Evolutionary conservation across 805 yeast species (phyloP).

Genomic region (Candida wancherniae): DNA sequence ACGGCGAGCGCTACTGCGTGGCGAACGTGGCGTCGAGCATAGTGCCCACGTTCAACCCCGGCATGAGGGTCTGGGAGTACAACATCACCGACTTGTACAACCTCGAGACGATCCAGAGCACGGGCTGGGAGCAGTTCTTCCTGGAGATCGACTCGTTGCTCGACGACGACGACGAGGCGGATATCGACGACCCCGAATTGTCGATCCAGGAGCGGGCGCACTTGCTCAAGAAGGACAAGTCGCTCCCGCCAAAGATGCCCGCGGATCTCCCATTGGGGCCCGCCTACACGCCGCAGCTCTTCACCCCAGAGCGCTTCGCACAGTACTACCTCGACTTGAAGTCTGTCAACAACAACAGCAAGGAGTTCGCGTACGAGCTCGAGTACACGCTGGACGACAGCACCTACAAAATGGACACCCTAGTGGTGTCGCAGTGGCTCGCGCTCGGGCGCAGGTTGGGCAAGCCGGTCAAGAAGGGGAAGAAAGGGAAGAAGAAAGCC

Average conservation of each 20-base stretch:
- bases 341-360: slow-evolving; percentile 39
- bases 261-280: slow-evolving; percentile 58
- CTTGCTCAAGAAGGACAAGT: slow-evolving; percentile 44
- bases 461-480: slow-evolving; percentile 23
- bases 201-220: slow-evolving; percentile 15
- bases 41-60: slow-evolving; percentile 82
- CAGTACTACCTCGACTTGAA: slow-evolving; percentile 70
- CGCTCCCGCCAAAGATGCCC: slow-evolving; percentile 63
- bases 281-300: slow-evolving; percentile 64
- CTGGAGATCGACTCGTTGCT: slow-evolving; percentile 18
- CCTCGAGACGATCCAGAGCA: slow-evolving; percentile 18
- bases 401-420: slow-evolving; percentile 47
- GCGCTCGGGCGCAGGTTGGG: slow-evolving; percentile 52
- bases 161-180: slow-evolving; percentile 16
- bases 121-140: slow-evolving; percentile 61
- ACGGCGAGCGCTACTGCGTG: slow-evolving; percentile 59
- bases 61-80: slow-evolving; percentile 82
- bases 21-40: slow-evolving; percentile 70
- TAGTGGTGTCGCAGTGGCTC: slow-evolving; percentile 62
- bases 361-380: slow-evolving; percentile 51
- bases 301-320: slow-evolving; percentile 66
- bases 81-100: slow-evolving; percentile 55
- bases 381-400: slow-evolving; percentile 68
- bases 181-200: slow-evolving; percentile 6
- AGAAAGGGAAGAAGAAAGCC: slow-evolving; percentile 1